Evolutionary conservation across 345 rosid species (phyloP).

Genomic region (Corchorus capsularis): DNA sequence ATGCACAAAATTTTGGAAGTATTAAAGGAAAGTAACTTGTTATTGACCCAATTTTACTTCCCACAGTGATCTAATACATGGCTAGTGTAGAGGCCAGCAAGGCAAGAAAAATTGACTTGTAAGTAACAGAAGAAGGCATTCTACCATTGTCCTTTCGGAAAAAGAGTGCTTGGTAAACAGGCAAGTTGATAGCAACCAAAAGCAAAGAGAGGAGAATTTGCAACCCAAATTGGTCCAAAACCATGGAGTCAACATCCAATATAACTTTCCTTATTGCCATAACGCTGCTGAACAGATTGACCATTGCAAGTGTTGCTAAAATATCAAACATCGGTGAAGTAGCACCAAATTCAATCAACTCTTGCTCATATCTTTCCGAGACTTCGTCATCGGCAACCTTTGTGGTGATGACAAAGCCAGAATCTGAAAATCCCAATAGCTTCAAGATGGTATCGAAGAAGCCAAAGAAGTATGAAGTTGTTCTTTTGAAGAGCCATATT

Average conservation of each 20-base stretch:
- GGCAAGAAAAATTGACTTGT: constrained; percentile 21
- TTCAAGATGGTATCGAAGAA: constrained; percentile 36
- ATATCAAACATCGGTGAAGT: constrained; percentile 46
- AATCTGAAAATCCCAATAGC: constrained; percentile 31
- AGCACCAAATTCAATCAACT: constrained; percentile 40
- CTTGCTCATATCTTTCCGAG: not conserved
- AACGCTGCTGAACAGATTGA: constrained; percentile 39
- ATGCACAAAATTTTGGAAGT: not conserved
- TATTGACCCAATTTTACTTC: not conserved
- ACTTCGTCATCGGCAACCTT: constrained; percentile 40
- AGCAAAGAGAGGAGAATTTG: constrained; percentile 41
- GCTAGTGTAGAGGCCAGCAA: constrained; percentile 30
- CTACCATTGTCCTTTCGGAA: constrained; percentile 36
- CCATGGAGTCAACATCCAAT: not conserved
- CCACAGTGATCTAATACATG: not conserved
- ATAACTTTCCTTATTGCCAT: constrained; percentile 28
- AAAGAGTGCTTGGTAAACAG: not conserved
- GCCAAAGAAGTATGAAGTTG: constrained; percentile 46
- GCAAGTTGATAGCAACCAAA: constrained; percentile 19
- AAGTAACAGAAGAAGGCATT: constrained; percentile 36
- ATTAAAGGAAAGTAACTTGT: not conserved
- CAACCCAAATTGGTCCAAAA: constrained; percentile 27
- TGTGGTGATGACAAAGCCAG: constrained; percentile 42
- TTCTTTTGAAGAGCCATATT: constrained; percentile 43
- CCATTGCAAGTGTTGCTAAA: constrained; percentile 43